A percentile compares a stretch with the other conserved stretches of the same genome.
phyloP scores from a whole-genome alignment of 495 filamentous ascomycete genomes.

The Aspergillus bertholletiae region DNA sequence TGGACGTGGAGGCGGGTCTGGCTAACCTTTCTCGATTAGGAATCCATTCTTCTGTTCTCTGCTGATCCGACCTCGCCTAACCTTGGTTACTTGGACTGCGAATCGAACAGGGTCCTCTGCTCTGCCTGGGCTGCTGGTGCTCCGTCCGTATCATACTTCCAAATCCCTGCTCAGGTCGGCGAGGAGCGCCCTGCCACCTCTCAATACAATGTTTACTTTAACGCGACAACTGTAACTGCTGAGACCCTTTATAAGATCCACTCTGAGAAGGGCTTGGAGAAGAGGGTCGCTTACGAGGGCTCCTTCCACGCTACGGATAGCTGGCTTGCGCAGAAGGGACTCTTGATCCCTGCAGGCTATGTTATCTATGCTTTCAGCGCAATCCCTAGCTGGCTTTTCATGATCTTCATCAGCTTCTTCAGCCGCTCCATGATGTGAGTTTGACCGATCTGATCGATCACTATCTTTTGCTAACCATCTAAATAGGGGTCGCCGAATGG shows the following conservation, averaged over 20 bases:
- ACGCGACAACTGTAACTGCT: constrained; percentile 61
- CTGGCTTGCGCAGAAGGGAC: constrained; percentile 57
- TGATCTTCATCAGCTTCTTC: constrained; percentile 79
- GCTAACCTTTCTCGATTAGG: constrained; percentile 33
- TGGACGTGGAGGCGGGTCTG: constrained; percentile 1
- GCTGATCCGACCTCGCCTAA: constrained; percentile 63
- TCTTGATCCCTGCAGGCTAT: constrained; percentile 68
- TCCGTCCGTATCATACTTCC: constrained; percentile 69
- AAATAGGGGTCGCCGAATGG: constrained; percentile 38
- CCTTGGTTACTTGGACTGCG: constrained; percentile 74
- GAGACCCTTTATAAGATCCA: constrained; percentile 62
- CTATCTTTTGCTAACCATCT: constrained; percentile 14
- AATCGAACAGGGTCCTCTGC: constrained; percentile 75
- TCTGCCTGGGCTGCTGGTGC: constrained; percentile 72
- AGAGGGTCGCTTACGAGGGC: constrained; percentile 59
- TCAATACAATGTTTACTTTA: constrained; percentile 58
- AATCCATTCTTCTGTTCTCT: constrained; percentile 66
- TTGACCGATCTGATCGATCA: neutral
- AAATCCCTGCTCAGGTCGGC: constrained; percentile 54
- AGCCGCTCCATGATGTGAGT: constrained; percentile 87
- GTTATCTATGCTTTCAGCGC: constrained; percentile 54
- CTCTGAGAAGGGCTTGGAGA: constrained; percentile 56
- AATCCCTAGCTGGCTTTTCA: constrained; percentile 67
- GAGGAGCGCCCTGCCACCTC: constrained; percentile 37
- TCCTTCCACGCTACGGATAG: constrained; percentile 80